A percentile compares a stretch with the other conserved stretches of the same genome.
phyloP scores from a whole-genome alignment of 2,329 filamentous ascomycete species.

The Chaetothyriales sp. region DNA sequence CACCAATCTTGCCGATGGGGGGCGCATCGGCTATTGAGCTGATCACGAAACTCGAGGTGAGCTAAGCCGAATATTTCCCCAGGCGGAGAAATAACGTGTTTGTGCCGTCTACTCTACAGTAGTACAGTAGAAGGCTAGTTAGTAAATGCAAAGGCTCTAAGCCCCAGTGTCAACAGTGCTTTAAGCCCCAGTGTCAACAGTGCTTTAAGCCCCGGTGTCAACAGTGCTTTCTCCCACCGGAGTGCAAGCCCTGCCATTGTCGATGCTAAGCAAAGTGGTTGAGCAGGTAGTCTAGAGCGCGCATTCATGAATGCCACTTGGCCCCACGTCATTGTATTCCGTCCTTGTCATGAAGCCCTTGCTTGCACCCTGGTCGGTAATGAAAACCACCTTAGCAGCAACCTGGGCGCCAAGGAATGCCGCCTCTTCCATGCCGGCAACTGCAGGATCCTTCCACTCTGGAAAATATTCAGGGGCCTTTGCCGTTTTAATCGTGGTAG shows the following conservation, averaged over 20 bases:
- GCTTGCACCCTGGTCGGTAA: constrained; percentile 50
- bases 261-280: no score
- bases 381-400: constrained; percentile 61
- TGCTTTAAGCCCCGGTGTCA: no score
- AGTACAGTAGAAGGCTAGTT: no score
- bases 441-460: constrained; percentile 68
- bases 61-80: background rate
- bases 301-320: constrained; percentile 49
- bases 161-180: no score
- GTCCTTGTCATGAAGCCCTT: constrained; percentile 57
- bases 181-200: no score
- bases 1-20: no score
- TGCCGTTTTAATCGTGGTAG: constrained; percentile 68
- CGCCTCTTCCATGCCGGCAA: constrained; percentile 57
- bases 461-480: constrained; percentile 71
- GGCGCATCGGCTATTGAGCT: background rate
- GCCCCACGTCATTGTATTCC: constrained; percentile 55
- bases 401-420: constrained; percentile 80
- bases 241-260: no score
- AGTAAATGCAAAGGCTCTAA: no score
- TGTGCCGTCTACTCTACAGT: no score
- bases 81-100: background rate
- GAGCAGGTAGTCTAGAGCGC: constrained; percentile 21
- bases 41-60: background rate
- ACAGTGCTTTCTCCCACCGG: no score